Evolutionary conservation across 1,139 yeast species (phyloP), one percentile per base, ranked within the genome.

Genomic region (Pichia sp.): DNA sequence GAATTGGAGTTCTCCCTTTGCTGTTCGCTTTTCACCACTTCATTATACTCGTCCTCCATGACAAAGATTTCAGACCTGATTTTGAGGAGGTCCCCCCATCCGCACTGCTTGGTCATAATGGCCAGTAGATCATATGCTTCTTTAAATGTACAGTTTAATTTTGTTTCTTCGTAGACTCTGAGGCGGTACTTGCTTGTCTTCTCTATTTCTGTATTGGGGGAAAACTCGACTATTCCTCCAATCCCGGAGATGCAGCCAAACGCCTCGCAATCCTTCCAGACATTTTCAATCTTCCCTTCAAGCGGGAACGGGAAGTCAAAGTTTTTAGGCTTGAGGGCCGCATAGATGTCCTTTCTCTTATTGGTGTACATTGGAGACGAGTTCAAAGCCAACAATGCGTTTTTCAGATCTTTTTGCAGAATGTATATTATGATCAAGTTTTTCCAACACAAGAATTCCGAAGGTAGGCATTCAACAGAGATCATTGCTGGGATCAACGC

Each of bases 331-430:
- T 79, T 77, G 5, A 90, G 81, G 72, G 95, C 76, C 54, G 71
- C 73, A 58, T 80, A 75, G 15, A 75, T 63, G 64, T 80, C 87
- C 57, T 80, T 79, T 46, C 85, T 87, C 62, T 82, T 81, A 59
- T 83, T 79, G 1, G 86, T 79, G 66, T 87, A 86, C 96, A 93
- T 88, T 8, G 98, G 98, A 67, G 96, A 86, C 6, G 97, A 87
- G 67, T 93, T 93, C 61, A 93, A 77, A 0, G 97, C 84, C 52
- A 89, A 72, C 57, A 93, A 75, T 0, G 97, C 97, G 64, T 80
- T 83, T 58, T 82, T 84, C 63, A 80, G 87, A 67, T 90, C 90
- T 54, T 81, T 84, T 59, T 79, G 73, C 53, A 83, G 75, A 45
- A 92, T 85, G 67, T 92, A 88, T 11, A 85, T 84, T 64, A 80